phyloP scores from a whole-genome alignment of 768 basidiomycete genomes.

The Termitomyces titanicus region DNA sequence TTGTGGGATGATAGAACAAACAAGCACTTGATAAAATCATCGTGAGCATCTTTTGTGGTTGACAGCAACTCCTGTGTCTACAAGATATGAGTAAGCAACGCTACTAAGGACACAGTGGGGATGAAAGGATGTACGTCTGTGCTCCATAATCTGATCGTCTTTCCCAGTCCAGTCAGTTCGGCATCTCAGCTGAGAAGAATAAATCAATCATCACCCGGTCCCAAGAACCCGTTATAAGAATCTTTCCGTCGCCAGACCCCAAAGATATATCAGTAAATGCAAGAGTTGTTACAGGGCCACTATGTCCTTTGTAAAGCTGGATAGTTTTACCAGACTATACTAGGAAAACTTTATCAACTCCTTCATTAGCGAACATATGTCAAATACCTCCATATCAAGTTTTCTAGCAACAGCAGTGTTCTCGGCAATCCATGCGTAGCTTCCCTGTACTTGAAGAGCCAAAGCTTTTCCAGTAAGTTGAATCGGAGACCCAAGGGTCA shows the following conservation, averaged over 20 bases:
- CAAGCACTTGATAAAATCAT: conserved; percentile 88
- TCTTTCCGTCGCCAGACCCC: conserved; percentile 37
- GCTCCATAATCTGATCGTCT: conserved; percentile 91
- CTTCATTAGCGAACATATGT: not conserved
- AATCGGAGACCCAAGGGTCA: conserved; percentile 76
- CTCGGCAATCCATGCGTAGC: conserved; percentile 84
- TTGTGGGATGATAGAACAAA: conserved; percentile 62
- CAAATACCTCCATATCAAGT: conserved; percentile 69
- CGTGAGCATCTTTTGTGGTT: conserved; percentile 67
- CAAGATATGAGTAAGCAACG: not conserved
- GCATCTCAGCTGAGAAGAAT: not conserved
- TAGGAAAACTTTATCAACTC: conserved; percentile 1
- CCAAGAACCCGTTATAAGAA: conserved; percentile 92
- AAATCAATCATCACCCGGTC: conserved; percentile 54
- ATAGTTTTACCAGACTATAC: conserved; percentile 80
- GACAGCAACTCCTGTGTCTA: conserved; percentile 73
- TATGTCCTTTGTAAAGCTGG: conserved; percentile 78
- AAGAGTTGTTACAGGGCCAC: conserved; percentile 84
- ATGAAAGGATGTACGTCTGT: conserved; percentile 46
- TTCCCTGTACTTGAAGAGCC: conserved; percentile 58
- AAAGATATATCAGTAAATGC: conserved; percentile 52
- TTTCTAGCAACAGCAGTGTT: conserved; percentile 73
- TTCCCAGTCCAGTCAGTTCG: conserved; percentile 10
- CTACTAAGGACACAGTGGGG: conserved; percentile 3
- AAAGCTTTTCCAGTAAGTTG: conserved; percentile 73